Conservation (phyloP, 768 basidiomycete species). For the Pisolithus microcarpus region DNA sequence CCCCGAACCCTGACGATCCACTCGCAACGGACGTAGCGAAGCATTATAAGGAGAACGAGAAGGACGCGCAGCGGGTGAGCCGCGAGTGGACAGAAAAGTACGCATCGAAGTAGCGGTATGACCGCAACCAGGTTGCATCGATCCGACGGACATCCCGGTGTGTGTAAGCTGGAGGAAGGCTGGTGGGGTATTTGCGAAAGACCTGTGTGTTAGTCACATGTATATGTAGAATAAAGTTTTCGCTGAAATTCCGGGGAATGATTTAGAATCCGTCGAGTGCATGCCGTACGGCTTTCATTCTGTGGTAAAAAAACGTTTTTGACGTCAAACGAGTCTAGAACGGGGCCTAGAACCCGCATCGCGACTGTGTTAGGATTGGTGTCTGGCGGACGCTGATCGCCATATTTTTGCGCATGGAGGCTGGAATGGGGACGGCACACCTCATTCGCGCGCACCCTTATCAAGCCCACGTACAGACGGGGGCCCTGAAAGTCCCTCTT, state of each 20-base stretch:
- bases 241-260: too few relatives aligned
- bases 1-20: constrained; percentile 96
- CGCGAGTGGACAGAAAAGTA: constrained; percentile 94
- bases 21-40: constrained; percentile 93
- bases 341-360: neutral
- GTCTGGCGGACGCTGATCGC: constrained; percentile 1
- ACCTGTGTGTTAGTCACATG: too few relatives aligned
- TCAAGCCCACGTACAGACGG: constrained; percentile 8
- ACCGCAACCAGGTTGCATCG: neutral
- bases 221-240: too few relatives aligned
- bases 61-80: constrained; percentile 86
- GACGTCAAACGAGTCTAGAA: neutral
- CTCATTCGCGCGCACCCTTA: neutral
- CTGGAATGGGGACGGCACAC: neutral
- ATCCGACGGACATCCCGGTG: neutral
- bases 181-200: neutral
- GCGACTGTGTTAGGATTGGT: constrained; percentile 3
- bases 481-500: neutral
- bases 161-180: neutral
- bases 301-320: neutral
- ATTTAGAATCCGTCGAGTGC: too few relatives aligned
- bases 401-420: constrained; percentile 9
- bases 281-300: too few relatives aligned
- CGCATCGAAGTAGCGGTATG: constrained; percentile 35
- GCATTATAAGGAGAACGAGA: constrained; percentile 97